Evolutionary conservation across 257 asterid genomes (phyloP).

Genomic region (Parsonsia alboflavescens): DNA sequence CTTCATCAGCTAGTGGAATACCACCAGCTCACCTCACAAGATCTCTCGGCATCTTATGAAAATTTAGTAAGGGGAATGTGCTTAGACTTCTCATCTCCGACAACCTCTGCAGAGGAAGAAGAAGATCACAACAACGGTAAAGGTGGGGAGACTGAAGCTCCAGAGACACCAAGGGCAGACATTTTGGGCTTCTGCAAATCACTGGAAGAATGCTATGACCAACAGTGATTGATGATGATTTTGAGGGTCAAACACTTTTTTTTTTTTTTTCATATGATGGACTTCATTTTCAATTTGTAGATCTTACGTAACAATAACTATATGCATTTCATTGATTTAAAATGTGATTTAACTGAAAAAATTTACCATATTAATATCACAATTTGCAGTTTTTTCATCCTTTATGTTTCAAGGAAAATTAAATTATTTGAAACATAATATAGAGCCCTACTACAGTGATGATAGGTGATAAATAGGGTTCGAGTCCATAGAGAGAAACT

Average conservation of each 20-base stretch:
- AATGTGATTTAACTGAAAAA: no score
- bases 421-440: no score
- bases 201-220: slow-evolving; percentile 55
- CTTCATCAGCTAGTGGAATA: slow-evolving; percentile 87
- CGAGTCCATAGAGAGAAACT: no score
- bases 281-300: not conserved
- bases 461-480: no score
- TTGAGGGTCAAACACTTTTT: not conserved
- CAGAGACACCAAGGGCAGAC: slow-evolving; percentile 23
- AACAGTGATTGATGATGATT: slow-evolving; percentile 21
- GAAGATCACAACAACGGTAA: slow-evolving; percentile 11
- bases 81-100: slow-evolving; percentile 57
- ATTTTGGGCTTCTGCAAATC: slow-evolving; percentile 41
- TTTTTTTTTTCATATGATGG: no score
- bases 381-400: no score
- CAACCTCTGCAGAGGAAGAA: slow-evolving; percentile 9
- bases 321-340: no score
- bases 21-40: slow-evolving; percentile 81
- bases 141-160: slow-evolving; percentile 1
- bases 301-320: not conserved
- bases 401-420: no score
- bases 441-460: no score
- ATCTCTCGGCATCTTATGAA: slow-evolving; percentile 86
- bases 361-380: no score
- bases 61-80: slow-evolving; percentile 62